phyloP scores from a whole-genome alignment of 352 stramenopile genomes.

The Phytopythium delawarense region DNA sequence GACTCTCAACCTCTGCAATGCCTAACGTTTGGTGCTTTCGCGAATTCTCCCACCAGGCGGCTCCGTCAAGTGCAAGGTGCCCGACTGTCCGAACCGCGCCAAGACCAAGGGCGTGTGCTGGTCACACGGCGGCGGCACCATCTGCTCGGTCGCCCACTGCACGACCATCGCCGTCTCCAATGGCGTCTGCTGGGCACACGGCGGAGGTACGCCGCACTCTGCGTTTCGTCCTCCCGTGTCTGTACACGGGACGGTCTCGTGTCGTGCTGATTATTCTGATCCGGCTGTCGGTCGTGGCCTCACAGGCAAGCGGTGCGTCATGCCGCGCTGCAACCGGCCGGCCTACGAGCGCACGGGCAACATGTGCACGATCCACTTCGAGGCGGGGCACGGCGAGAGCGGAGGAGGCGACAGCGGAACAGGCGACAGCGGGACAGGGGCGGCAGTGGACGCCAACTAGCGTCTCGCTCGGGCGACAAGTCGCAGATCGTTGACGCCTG shows the following conservation, averaged over 20 bases:
- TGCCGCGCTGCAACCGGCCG: constrained; percentile 30
- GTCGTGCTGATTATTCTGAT: too few species aligned
- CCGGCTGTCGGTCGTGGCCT: not conserved
- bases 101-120: constrained; percentile 67
- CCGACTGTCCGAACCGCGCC: constrained; percentile 57
- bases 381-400: not conserved
- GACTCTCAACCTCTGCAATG: not conserved
- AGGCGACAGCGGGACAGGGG: too few species aligned
- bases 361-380: constrained; percentile 1
- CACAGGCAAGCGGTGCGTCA: constrained; percentile 18
- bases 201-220: constrained; percentile 21
- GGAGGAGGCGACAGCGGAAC: too few species aligned
- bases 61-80: constrained; percentile 51
- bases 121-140: constrained; percentile 54
- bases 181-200: constrained; percentile 35
- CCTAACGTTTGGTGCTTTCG: not conserved
- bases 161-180: constrained; percentile 58
- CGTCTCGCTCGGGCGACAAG: too few species aligned
- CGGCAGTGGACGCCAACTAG: too few species aligned
- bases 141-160: constrained; percentile 39
- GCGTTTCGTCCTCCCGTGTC: too few species aligned
- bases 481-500: too few species aligned
- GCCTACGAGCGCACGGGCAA: constrained; percentile 2
- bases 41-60: constrained; percentile 12
- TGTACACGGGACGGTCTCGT: too few species aligned